Evolutionary conservation across 2,329 filamentous ascomycete genomes (phyloP).

Genomic region (Hortaea werneckii): DNA sequence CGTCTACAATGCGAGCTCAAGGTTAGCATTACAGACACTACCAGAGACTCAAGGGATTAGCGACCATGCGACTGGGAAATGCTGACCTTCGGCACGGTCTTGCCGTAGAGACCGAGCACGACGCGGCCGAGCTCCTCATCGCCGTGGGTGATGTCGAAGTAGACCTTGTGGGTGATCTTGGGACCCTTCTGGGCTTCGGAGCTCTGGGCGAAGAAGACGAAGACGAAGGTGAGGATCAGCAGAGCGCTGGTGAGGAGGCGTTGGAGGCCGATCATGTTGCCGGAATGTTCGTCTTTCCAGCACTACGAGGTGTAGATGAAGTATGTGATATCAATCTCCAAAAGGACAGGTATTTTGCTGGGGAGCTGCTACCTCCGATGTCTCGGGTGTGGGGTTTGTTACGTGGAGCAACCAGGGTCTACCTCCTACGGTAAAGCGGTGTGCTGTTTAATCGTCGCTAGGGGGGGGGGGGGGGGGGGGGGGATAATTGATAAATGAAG

Average conservation of each 20-base stretch:
- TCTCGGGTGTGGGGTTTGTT: neutral
- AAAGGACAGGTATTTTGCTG: no score
- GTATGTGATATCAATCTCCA: no score
- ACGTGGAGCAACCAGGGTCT: neutral
- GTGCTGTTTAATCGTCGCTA: no score
- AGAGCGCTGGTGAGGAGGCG: conserved; percentile 61
- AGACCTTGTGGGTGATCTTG: conserved; percentile 49
- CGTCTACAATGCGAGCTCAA: conserved; percentile 33
- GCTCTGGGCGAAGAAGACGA: conserved; percentile 66
- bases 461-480: no score
- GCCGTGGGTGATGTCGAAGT: conserved; percentile 72
- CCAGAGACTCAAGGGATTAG: no score
- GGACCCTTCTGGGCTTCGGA: conserved; percentile 68
- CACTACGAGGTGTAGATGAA: no score
- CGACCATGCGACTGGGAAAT: no score
- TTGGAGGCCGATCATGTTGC: conserved; percentile 62
- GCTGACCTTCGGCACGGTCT: conserved; percentile 69
- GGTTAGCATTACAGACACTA: neutral
- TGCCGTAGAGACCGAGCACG: conserved; percentile 76
- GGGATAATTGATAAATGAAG: no score
- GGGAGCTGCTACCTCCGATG: neutral
- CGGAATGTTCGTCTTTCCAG: no score
- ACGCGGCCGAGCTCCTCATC: conserved; percentile 65
- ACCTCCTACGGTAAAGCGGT: no score
- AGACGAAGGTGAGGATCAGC: conserved; percentile 63